Conservation (phyloP, 192 early-diverging fungal genomes). For the Funneliformis mosseae region DNA sequence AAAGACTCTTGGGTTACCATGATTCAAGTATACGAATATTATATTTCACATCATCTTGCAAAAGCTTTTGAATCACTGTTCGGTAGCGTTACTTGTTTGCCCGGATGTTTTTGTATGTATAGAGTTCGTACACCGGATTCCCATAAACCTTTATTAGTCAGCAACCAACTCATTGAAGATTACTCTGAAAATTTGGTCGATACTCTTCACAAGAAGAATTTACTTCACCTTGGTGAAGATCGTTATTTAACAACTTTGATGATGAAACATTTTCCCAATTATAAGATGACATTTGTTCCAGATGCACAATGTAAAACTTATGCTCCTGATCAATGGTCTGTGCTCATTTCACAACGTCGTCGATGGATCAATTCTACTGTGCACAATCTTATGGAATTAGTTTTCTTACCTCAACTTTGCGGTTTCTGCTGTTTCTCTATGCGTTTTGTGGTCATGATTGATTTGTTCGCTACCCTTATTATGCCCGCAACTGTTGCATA, state of each 20-base stretch:
- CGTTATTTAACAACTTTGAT: conserved; percentile 94
- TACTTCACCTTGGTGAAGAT: conserved; percentile 98
- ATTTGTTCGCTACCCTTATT: conserved; percentile 89
- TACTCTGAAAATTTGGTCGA: conserved; percentile 94
- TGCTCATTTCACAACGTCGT: conserved; percentile 96
- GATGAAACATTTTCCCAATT: conserved; percentile 97
- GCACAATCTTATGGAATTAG: conserved; percentile 95
- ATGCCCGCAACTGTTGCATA: conserved; percentile 92
- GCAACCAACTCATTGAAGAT: conserved; percentile 87
- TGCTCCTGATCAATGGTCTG: conserved; percentile 91
- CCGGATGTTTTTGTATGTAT: conserved; percentile 99
- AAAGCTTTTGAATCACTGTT: conserved; percentile 99
- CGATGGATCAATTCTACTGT: conserved; percentile 99
- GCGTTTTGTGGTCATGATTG: conserved; percentile 94
- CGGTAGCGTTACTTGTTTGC: conserved; percentile 95
- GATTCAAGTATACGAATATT: conserved; percentile 99
- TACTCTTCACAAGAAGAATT: conserved; percentile 98
- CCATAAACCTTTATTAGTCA: conserved; percentile 88
- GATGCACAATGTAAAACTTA: conserved; percentile 93
- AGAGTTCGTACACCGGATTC: conserved; percentile 87
- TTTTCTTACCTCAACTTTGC: conserved; percentile 92
- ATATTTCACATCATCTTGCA: conserved; percentile 94
- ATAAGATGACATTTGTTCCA: conserved; percentile 91
- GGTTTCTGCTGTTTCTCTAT: conserved; percentile 98
- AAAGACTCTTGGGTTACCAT: conserved; percentile 93